phyloP scores from a whole-genome alignment of 176 grass and related monocot genomes.

The Miscanthus lutarioriparius region DNA sequence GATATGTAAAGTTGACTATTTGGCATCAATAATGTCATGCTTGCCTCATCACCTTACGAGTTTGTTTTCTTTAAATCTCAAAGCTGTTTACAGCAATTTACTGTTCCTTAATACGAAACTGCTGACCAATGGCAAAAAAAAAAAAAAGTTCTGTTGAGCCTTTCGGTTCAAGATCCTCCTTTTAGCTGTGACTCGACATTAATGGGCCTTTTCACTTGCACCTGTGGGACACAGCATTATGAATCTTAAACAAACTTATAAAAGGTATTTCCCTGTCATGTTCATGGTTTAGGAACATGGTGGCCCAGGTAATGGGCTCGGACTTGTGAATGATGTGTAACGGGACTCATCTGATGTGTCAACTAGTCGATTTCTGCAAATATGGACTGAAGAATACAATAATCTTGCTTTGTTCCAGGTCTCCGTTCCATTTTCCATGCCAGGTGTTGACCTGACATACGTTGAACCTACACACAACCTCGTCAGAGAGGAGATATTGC shows the following conservation, averaged over 20 bases:
- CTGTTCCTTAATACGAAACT: background rate
- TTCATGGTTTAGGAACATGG: slow-evolving; percentile 42
- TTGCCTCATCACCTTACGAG: background rate
- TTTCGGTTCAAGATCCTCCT: slow-evolving; percentile 29
- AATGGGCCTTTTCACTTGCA: slow-evolving; percentile 34
- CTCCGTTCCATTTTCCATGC: background rate
- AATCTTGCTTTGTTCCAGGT: slow-evolving; percentile 17
- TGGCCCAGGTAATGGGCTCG: slow-evolving; percentile 34
- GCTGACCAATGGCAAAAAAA: background rate
- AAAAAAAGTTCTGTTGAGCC: background rate
- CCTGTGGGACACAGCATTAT: slow-evolving; percentile 14
- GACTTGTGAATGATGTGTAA: slow-evolving; percentile 31
- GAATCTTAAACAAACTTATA: slow-evolving; percentile 5
- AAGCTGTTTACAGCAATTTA: slow-evolving; percentile 25
- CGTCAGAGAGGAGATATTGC: slow-evolving; percentile 37
- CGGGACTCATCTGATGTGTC: slow-evolving; percentile 54
- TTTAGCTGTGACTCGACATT: slow-evolving; percentile 27
- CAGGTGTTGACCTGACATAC: slow-evolving; percentile 4
- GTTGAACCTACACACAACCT: slow-evolving; percentile 39
- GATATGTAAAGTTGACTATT: background rate
- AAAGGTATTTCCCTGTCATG: slow-evolving; percentile 16
- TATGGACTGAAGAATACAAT: slow-evolving; percentile 15
- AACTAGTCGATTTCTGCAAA: slow-evolving; percentile 33
- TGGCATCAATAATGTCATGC: background rate
- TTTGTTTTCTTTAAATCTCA: background rate